phyloP scores from a whole-genome alignment of 202 grass and related monocot species.

The Panicum hallii region DNA sequence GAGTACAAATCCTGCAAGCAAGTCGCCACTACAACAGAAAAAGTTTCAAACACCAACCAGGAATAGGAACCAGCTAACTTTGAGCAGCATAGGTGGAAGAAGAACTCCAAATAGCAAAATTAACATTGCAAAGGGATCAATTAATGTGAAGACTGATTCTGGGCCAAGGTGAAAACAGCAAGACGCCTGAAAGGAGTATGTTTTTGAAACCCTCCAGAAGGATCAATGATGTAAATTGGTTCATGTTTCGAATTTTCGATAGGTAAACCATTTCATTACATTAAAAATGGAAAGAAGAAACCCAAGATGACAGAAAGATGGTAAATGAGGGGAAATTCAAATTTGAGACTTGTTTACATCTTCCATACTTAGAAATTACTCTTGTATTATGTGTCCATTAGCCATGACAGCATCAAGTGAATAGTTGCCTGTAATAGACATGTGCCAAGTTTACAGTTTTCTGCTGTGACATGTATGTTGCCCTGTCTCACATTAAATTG shows the following conservation, averaged over 20 bases:
- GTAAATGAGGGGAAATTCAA: slow-evolving; percentile 34
- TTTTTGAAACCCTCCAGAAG: slow-evolving; percentile 33
- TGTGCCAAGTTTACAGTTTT: slow-evolving; percentile 34
- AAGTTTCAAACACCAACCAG: slow-evolving; percentile 56
- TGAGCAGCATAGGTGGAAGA: slow-evolving; percentile 46
- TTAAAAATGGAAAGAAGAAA: slow-evolving; percentile 30
- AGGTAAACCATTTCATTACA: slow-evolving; percentile 35
- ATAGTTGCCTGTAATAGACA: slow-evolving; percentile 43
- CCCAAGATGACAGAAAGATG: slow-evolving; percentile 35
- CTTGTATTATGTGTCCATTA: slow-evolving; percentile 41
- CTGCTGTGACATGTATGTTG: slow-evolving; percentile 19
- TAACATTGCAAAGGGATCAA: slow-evolving; percentile 48
- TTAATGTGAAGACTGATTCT: slow-evolving; percentile 33
- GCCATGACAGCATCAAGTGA: slow-evolving; percentile 41
- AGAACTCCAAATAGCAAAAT: slow-evolving; percentile 56
- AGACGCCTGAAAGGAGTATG: slow-evolving; percentile 30
- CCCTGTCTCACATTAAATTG: not conserved
- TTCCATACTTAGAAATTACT: slow-evolving; percentile 34
- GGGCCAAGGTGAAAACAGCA: slow-evolving; percentile 4
- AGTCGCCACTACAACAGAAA: slow-evolving; percentile 63
- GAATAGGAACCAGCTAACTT: slow-evolving; percentile 44
- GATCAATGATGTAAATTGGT: slow-evolving; percentile 42
- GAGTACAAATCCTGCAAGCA: slow-evolving; percentile 47
- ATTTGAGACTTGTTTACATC: slow-evolving; percentile 26
- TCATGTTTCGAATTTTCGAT: not conserved